These are phyloP conservation scores for Fomitopsis betulina DNA, from an alignment of 1,284 basidiomycete species.

Conservation along the genomic window DNA sequence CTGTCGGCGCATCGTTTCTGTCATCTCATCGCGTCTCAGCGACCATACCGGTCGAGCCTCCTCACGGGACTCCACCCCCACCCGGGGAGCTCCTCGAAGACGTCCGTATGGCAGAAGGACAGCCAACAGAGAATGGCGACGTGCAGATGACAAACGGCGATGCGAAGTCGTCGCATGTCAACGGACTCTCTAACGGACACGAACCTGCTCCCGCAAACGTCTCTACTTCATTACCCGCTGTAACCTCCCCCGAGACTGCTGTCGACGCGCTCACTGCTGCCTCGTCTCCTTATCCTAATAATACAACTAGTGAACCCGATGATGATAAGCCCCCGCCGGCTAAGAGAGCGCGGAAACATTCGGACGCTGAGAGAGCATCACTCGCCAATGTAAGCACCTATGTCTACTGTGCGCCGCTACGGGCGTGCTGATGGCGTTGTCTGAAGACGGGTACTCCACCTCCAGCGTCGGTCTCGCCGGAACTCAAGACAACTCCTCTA, in stretches of 20 bases:
- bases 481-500: conserved; percentile 13
- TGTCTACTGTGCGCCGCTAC: conserved; percentile 41
- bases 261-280: conserved; percentile 37
- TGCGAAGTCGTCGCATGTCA: conserved; percentile 22
- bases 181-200: conserved; percentile 31
- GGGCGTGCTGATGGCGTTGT: conserved; percentile 52
- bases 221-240: conserved; percentile 25
- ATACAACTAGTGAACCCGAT: conserved; percentile 28
- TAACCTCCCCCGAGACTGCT: conserved; percentile 29
- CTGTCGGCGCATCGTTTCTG: conserved; percentile 13
- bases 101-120: conserved; percentile 40
- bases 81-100: conserved; percentile 46
- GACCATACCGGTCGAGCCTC: conserved; percentile 40
- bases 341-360: conserved; percentile 54
- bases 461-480: conserved; percentile 32
- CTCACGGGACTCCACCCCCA: conserved; percentile 41
- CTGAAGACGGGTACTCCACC: conserved; percentile 71
- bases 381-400: conserved; percentile 56
- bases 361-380: conserved; percentile 50
- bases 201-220: conserved; percentile 31
- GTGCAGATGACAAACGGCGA: conserved; percentile 47
- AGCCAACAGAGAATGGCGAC: conserved; percentile 31
- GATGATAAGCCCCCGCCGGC: conserved; percentile 65
- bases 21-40: conserved; percentile 28
- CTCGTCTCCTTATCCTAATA: conserved; percentile 38